Conservation (phyloP, 2,329 filamentous ascomycete genomes). For the Exophiala aquamarina region DNA sequence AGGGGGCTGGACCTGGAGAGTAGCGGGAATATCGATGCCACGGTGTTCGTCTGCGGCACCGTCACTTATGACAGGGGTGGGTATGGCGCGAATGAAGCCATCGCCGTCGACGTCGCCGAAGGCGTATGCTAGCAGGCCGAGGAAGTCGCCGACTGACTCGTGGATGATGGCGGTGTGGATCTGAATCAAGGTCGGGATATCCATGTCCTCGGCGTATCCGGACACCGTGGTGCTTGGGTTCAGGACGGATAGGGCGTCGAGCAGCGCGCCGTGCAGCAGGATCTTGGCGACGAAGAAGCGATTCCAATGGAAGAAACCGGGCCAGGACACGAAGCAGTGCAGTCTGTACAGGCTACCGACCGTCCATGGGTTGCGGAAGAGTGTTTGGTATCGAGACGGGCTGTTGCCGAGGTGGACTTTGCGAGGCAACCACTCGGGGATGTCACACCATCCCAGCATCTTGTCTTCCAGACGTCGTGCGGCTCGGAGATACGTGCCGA, state of each 20-base stretch:
- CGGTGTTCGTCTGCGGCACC: conserved; percentile 10
- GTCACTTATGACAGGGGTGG: conserved; percentile 12
- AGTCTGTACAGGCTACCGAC: conserved; percentile 10
- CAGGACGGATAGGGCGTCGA: conserved; percentile 8
- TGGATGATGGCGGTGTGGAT: conserved; percentile 10
- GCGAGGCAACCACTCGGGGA: conserved; percentile 14
- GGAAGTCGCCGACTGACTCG: conserved; percentile 15
- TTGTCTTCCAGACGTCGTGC: conserved; percentile 16
- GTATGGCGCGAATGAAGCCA: conserved; percentile 3
- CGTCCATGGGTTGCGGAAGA: conserved; percentile 10
- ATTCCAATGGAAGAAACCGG: conserved; percentile 23
- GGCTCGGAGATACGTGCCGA: conserved; percentile 15
- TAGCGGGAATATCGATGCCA: conserved; percentile 14
- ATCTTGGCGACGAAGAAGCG: conserved; percentile 17
- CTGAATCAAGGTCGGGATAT: conserved; percentile 3
- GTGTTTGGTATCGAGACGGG: not conserved
- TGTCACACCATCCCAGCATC: conserved; percentile 16
- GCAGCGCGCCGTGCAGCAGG: conserved; percentile 15
- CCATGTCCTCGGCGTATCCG: not conserved
- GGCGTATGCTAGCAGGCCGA: conserved; percentile 15
- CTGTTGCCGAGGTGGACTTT: conserved; percentile 3
- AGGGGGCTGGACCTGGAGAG: conserved; percentile 13
- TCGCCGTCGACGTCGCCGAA: conserved; percentile 17
- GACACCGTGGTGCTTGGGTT: not conserved
- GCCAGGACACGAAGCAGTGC: conserved; percentile 13